Evolutionary conservation across 352 stramenopile genomes (phyloP).

Genomic region (Pythium rhizo-oryzae): DNA sequence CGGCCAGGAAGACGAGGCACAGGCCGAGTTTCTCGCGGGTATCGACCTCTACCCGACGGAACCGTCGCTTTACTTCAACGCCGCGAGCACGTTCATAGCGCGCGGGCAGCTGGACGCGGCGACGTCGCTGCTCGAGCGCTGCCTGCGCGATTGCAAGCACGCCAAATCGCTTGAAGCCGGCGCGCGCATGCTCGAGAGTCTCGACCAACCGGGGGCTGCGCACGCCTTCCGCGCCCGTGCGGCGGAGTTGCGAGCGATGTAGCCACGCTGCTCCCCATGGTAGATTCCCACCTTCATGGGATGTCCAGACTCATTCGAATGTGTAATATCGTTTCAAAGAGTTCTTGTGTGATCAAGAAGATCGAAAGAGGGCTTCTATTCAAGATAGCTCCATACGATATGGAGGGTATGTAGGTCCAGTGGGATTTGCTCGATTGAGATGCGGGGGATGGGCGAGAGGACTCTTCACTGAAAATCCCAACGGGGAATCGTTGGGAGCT

Average conservation of each 20-base stretch:
- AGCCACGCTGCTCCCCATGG: too few relatives aligned
- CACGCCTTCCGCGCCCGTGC: constrained; percentile 29
- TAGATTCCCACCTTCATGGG: background rate
- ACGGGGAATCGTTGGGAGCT: too few relatives aligned
- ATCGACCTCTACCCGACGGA: constrained; percentile 42
- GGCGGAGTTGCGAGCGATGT: background rate
- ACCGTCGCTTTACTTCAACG: constrained; percentile 53
- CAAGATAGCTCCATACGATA: background rate
- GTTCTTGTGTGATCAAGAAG: too few relatives aligned
- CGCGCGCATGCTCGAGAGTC: constrained; percentile 1
- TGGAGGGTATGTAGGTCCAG: background rate
- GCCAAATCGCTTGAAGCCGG: background rate
- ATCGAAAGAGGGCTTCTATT: background rate
- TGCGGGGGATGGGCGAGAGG: background rate
- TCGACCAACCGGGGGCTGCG: constrained; percentile 24
- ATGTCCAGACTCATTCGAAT: background rate
- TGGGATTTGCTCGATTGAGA: background rate
- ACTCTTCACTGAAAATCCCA: too few relatives aligned
- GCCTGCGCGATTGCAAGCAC: constrained; percentile 14
- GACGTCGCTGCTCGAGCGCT: constrained; percentile 14
- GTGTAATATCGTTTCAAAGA: background rate
- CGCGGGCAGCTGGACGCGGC: constrained; percentile 27
- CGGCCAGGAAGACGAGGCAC: constrained; percentile 35
- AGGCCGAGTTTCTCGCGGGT: constrained; percentile 38
- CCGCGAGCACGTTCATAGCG: constrained; percentile 37